Evolutionary conservation across 352 stramenopile genomes (phyloP).

Genomic region (Globisporangium spinosum): DNA sequence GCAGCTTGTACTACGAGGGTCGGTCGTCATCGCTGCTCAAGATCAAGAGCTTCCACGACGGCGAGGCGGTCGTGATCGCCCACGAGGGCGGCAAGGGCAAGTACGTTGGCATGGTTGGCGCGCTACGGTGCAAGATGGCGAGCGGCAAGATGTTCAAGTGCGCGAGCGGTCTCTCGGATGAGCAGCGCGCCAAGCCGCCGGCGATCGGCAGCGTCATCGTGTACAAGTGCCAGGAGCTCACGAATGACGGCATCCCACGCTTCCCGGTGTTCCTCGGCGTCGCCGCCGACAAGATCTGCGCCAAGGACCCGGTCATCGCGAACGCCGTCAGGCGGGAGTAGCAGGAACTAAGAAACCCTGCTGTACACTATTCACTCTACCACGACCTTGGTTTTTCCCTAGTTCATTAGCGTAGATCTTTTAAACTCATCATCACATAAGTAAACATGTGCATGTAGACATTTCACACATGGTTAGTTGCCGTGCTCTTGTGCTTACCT

Average conservation of each 20-base stretch:
- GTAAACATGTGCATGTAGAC: no score
- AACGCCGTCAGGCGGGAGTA: conserved; percentile 26
- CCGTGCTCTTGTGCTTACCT: no score
- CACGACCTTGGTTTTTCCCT: no score
- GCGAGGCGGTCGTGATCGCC: conserved; percentile 57
- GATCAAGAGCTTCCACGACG: conserved; percentile 77
- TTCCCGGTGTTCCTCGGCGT: conserved; percentile 71
- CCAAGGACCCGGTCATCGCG: conserved; percentile 46
- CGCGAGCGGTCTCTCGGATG: conserved; percentile 59
- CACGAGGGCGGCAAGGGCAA: conserved; percentile 71
- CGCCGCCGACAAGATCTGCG: conserved; percentile 46
- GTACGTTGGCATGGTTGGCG: conserved; percentile 52
- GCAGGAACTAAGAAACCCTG: background rate
- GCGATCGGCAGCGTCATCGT: conserved; percentile 59
- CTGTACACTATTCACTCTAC: no score
- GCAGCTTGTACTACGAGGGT: conserved; percentile 40
- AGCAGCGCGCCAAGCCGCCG: conserved; percentile 43
- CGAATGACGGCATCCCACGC: conserved; percentile 56
- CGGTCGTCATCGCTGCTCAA: conserved; percentile 68
- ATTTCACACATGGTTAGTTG: no score
- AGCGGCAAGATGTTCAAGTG: conserved; percentile 75
- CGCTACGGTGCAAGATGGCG: conserved; percentile 54
- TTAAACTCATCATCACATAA: no score
- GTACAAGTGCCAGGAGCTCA: conserved; percentile 82
- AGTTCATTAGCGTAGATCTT: no score